Conservation (phyloP, 495 filamentous ascomycete species). For the Podospora conica region DNA sequence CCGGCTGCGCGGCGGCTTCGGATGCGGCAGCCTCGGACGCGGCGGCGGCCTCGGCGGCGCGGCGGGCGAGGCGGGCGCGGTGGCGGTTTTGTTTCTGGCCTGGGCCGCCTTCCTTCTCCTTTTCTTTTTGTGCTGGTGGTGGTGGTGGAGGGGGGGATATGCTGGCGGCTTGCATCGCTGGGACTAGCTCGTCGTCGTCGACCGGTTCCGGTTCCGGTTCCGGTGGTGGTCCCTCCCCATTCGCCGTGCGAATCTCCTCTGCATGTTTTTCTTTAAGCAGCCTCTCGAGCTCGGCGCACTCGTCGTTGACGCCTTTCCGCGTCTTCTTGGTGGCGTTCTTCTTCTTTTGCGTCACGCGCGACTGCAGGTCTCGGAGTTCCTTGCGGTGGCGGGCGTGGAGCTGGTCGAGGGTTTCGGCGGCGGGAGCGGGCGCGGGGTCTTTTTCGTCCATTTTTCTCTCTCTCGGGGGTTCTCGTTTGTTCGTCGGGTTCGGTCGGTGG, state of each 20-base stretch:
- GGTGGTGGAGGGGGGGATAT: conserved; percentile 6
- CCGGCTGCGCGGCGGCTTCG: conserved; percentile 68
- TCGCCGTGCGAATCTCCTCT: conserved; percentile 53
- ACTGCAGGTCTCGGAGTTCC: conserved; percentile 80
- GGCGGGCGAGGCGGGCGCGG: conserved; percentile 61
- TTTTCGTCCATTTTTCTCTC: conserved; percentile 7
- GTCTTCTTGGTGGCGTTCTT: conserved; percentile 95
- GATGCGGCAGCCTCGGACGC: conserved; percentile 56
- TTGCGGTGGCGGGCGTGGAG: conserved; percentile 76
- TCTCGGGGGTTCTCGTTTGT: background rate
- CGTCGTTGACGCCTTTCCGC: conserved; percentile 77
- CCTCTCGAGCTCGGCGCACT: conserved; percentile 68
- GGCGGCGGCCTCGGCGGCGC: conserved; percentile 76
- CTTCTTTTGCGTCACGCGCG: conserved; percentile 85
- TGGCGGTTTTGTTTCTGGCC: background rate
- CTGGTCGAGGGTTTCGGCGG: conserved; percentile 55
- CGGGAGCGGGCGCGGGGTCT: background rate
- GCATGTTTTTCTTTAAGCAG: conserved; percentile 62
- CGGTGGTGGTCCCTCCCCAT: conserved; percentile 15
- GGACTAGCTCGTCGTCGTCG: background rate
- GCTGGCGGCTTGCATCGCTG: background rate
- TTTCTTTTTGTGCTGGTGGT: conserved; percentile 2
- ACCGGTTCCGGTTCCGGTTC: conserved; percentile 13
- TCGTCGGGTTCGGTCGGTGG: background rate
- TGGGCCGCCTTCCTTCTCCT: too few relatives aligned